Evolutionary conservation across 2,329 filamentous ascomycete genomes (phyloP).

Genomic region (Colletotrichum simmondsii): DNA sequence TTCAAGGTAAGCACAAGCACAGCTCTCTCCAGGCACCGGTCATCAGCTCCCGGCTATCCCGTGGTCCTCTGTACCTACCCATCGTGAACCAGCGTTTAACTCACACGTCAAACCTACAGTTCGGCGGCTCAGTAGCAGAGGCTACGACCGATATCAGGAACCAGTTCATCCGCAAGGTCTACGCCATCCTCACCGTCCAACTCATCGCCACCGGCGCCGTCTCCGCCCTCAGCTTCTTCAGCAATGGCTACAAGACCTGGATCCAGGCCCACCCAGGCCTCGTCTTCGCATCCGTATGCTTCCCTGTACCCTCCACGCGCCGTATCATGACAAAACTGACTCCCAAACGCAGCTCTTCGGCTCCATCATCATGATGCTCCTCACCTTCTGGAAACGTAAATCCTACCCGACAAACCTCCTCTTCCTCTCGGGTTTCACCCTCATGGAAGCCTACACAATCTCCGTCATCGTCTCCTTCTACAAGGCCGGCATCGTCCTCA

Average conservation of each 20-base stretch:
- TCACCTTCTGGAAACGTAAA: conserved; percentile 96
- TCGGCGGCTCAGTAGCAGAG: conserved; percentile 92
- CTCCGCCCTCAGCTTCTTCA: conserved; percentile 89
- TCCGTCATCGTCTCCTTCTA: conserved; percentile 94
- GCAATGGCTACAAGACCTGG: conserved; percentile 81
- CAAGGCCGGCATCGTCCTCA: conserved; percentile 83
- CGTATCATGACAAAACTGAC: conserved; percentile 34
- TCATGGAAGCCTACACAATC: conserved; percentile 92
- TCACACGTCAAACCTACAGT: conserved; percentile 61
- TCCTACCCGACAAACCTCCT: conserved; percentile 94
- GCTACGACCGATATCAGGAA: conserved; percentile 95
- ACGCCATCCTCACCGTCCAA: conserved; percentile 96
- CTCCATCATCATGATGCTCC: conserved; percentile 83
- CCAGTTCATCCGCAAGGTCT: conserved; percentile 97
- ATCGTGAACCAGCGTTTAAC: conserved; percentile 18
- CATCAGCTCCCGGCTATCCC: neutral
- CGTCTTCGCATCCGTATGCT: conserved; percentile 81
- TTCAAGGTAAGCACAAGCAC: conserved; percentile 76
- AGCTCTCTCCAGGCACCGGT: neutral
- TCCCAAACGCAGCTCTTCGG: conserved; percentile 71
- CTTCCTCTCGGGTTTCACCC: conserved; percentile 91
- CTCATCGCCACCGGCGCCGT: conserved; percentile 85
- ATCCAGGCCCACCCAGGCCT: conserved; percentile 86
- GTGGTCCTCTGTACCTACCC: neutral
- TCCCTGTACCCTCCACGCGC: neutral